Conservation (phyloP, 768 basidiomycete genomes). For the Tephrocybe sp. region DNA sequence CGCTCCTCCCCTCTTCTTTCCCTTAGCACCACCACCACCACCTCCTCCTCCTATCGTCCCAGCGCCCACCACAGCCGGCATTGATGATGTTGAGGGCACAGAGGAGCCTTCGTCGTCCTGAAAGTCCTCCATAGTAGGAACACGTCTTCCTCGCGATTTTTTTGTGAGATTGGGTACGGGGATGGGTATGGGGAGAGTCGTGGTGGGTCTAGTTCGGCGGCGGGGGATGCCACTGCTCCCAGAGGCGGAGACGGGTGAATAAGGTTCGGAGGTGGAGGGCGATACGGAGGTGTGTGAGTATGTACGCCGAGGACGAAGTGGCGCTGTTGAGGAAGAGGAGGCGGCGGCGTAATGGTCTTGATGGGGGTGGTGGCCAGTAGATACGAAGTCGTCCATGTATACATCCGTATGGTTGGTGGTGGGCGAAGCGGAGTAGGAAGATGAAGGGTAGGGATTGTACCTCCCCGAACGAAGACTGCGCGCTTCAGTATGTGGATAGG, state of each 20-base stretch:
- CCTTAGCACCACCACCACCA: conserved; percentile 8
- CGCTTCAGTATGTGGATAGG: conserved; percentile 4
- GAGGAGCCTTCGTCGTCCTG: conserved; percentile 4
- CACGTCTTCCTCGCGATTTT: conserved; percentile 45
- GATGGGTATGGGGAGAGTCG: conserved; percentile 38
- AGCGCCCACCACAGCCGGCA: too few species aligned
- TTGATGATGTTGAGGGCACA: too few species aligned
- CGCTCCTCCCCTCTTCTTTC: conserved; percentile 12
- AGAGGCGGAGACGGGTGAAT: conserved; percentile 1
- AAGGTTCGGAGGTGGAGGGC: conserved; percentile 9
- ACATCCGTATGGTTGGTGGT: conserved; percentile 7
- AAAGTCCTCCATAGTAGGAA: conserved; percentile 37
- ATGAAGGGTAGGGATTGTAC: conserved; percentile 17
- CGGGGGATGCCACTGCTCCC: conserved; percentile 2
- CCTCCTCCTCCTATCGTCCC: too few species aligned
- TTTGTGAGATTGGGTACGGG: conserved; percentile 49
- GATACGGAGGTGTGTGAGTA: conserved; percentile 14
- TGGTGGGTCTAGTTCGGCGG: conserved; percentile 19
- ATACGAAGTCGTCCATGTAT: neutral
- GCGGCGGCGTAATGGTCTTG: neutral
- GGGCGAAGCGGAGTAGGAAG: conserved; percentile 9
- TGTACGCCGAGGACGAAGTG: conserved; percentile 9
- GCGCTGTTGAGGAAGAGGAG: conserved; percentile 3
- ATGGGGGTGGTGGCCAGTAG: neutral
- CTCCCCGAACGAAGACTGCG: conserved; percentile 13